Evolutionary conservation across 345 rosid genomes (phyloP).

Genomic region (Trapa incisa): DNA sequence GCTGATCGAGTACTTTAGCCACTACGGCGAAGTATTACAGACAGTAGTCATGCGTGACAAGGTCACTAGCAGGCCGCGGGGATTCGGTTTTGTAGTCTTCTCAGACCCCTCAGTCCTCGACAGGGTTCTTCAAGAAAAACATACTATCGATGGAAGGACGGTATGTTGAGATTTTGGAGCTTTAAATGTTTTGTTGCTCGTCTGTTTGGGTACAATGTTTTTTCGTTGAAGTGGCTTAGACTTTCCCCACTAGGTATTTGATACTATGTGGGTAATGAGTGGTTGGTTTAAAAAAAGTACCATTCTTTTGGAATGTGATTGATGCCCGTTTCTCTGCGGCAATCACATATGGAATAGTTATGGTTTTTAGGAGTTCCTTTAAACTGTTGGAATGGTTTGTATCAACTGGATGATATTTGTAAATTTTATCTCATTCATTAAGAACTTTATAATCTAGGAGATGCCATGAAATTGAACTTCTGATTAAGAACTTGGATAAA

Average conservation of each 20-base stretch:
- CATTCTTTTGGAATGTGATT: too few species aligned
- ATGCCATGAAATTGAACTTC: background rate
- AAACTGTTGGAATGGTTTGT: background rate
- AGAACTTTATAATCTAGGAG: background rate
- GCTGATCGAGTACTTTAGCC: constrained; percentile 32
- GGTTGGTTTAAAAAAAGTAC: too few species aligned
- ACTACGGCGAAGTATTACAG: constrained; percentile 39
- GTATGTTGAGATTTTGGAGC: constrained; percentile 7
- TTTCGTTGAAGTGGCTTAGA: background rate
- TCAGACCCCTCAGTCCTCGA: constrained; percentile 39
- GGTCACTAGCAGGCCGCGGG: constrained; percentile 46
- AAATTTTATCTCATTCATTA: background rate
- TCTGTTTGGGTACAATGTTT: background rate
- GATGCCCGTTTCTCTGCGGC: too few species aligned
- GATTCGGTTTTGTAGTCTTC: constrained; percentile 49
- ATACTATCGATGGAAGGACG: constrained; percentile 43
- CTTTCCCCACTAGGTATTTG: background rate
- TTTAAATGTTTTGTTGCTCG: background rate
- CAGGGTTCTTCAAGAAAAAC: constrained; percentile 38
- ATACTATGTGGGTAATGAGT: background rate
- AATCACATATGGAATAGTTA: background rate
- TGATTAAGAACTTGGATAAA: background rate
- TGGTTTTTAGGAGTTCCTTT: background rate
- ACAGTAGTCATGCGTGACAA: constrained; percentile 43
- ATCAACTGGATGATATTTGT: background rate